phyloP scores from a whole-genome alignment of 2,329 filamentous ascomycete genomes.

The Fonsecaea multimorphosa region DNA sequence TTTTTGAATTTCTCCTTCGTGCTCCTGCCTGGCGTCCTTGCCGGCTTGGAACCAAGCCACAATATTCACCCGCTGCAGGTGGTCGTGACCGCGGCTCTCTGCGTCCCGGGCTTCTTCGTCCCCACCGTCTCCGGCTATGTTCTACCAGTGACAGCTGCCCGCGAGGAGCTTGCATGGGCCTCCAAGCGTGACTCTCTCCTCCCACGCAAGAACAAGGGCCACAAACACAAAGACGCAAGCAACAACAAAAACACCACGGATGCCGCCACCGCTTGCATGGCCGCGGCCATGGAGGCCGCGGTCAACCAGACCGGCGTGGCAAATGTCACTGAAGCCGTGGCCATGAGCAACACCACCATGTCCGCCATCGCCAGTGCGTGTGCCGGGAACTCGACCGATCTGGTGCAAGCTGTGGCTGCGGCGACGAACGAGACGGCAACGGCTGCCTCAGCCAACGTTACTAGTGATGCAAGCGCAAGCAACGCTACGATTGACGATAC shows the following conservation, averaged over 20 bases:
- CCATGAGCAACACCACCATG: conserved; percentile 16
- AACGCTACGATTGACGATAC: not conserved
- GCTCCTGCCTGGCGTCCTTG: conserved; percentile 28
- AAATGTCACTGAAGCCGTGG: conserved; percentile 20
- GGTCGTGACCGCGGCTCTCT: conserved; percentile 6
- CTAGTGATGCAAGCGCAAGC: not conserved
- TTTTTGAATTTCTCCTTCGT: conserved; percentile 20
- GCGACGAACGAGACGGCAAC: conserved; percentile 11
- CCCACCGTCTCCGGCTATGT: conserved; percentile 21
- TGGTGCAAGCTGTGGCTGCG: conserved; percentile 12
- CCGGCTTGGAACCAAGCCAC: conserved; percentile 8
- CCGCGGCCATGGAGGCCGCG: conserved; percentile 17
- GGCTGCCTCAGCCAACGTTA: not conserved
- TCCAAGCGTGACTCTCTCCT: conserved; percentile 9
- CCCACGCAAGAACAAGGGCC: not conserved
- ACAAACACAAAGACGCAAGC: conserved; percentile 9
- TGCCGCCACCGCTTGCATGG: conserved; percentile 14
- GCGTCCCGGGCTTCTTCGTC: conserved; percentile 11
- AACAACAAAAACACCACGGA: not conserved
- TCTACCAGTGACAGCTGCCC: not conserved
- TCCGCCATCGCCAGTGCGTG: conserved; percentile 16
- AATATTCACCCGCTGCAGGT: conserved; percentile 18
- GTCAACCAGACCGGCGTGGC: conserved; percentile 20
- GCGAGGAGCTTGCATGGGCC: not conserved
- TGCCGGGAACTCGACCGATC: conserved; percentile 15